Base-by-base conservation (phyloP, 2,329 filamentous ascomycete genomes). In the Alternaria ventricosa region DNA sequence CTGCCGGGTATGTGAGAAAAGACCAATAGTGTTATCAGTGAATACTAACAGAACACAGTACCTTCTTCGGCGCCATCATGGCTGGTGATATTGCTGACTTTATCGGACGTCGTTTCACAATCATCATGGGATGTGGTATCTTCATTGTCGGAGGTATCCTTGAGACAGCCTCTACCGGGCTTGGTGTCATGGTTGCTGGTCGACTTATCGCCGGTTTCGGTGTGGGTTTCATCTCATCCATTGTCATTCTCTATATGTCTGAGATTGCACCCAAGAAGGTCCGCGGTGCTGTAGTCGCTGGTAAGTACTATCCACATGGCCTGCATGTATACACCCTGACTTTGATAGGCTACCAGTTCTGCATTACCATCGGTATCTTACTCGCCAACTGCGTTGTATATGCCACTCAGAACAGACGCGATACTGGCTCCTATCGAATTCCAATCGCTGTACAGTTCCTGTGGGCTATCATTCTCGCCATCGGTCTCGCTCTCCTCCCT, bases 381-480 rank as follows among this genome's bases (percentile, higher is more conserved):
- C 81, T 95, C 64, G 92, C 92, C 46, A 88, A 91, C 10, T 89
- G 88, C 75, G 89, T 96, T 74, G 88, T 91, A 81, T 95, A 96
- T 79, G 91, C 81, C 55, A 92, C 90, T 64, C 81, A 93, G 81
- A 74, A 88, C 71, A 86, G 87, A 71, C 75, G 71, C 11, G 88
- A 92, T 80, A 89, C 87, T 33, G 88, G 87, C 68, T 89, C 89
- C 7, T 96, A 79, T 71, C 91, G 93, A 71, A 94, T 96, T 66
- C 92, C 92, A 56, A 94, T 96, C 70, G 89, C 82, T 55, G 84
- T 97, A 57, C 93, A 97, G 83, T 92, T 96, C 81, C 82, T 89
- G 61, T 97, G 92, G 92, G 92, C 91, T 57, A 53, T 94, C 53
- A 91, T 96, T 69, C 89, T 97, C 25, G 92, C 82, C 44, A 75